Evolutionary conservation across 495 filamentous ascomycete species (phyloP).

Genomic region (Hyaloscypha bicolor): DNA sequence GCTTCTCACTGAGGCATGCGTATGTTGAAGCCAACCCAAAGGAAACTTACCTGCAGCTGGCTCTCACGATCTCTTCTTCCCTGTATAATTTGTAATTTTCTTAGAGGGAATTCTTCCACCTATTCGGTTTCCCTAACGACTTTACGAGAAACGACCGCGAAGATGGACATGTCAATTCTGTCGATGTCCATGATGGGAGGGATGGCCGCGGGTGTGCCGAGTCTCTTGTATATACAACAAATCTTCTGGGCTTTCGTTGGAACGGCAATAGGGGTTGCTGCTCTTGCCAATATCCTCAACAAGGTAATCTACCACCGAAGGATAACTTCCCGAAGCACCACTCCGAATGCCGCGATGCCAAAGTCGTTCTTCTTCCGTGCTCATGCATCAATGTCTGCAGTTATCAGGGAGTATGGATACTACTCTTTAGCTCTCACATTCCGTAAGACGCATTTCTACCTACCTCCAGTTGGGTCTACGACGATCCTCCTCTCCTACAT

Average conservation of each 20-base stretch:
- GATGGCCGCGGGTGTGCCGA: constrained; percentile 49
- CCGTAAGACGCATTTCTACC: constrained; percentile 42
- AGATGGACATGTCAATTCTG: constrained; percentile 16
- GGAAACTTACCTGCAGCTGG: neutral
- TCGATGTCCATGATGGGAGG: neutral
- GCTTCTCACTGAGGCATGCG: too few species aligned
- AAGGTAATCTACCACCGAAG: constrained; percentile 31
- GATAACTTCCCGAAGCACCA: constrained; percentile 37
- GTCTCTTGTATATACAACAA: constrained; percentile 49
- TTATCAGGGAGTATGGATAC: constrained; percentile 66
- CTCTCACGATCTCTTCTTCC: neutral
- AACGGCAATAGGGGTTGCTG: constrained; percentile 50
- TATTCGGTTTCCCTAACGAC: neutral
- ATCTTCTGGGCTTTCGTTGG: constrained; percentile 65
- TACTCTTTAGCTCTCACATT: constrained; percentile 60
- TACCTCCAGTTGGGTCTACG: constrained; percentile 59
- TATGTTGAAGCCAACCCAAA: too few species aligned
- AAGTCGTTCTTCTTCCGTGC: constrained; percentile 54
- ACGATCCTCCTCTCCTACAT: constrained; percentile 57
- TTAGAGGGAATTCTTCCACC: neutral
- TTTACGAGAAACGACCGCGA: neutral
- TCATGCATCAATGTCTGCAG: constrained; percentile 71
- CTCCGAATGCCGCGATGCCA: constrained; percentile 58
- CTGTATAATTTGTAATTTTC: neutral
- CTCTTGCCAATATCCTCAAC: constrained; percentile 52